Conservation (phyloP, 2,329 filamentous ascomycete genomes). For the Lecanicillium sp. region DNA sequence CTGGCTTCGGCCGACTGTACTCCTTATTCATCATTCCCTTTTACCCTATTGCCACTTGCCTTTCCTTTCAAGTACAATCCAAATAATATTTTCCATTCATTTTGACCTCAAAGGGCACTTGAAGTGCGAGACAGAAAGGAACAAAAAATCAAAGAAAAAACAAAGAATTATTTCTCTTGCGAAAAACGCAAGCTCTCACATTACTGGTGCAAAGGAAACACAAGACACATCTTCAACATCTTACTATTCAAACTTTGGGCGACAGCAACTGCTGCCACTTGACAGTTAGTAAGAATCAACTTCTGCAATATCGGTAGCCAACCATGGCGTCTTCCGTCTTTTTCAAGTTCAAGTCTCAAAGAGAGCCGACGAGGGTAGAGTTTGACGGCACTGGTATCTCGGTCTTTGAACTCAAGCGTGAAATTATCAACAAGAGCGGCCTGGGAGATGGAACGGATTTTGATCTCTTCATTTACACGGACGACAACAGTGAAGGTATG, state of each 20-base stretch:
- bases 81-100: constrained; percentile 39
- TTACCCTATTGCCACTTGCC: constrained; percentile 24
- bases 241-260: neutral
- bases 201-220: constrained; percentile 3
- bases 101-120: constrained; percentile 29
- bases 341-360: constrained; percentile 99
- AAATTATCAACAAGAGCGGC: constrained; percentile 91
- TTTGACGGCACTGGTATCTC: constrained; percentile 98
- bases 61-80: constrained; percentile 38
- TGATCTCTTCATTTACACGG: constrained; percentile 87
- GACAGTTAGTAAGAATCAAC: neutral
- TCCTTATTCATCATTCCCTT: constrained; percentile 28
- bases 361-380: constrained; percentile 86
- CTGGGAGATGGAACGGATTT: constrained; percentile 95
- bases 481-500: constrained; percentile 85
- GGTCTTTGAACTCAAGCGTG: constrained; percentile 96
- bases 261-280: neutral
- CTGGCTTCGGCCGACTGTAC: constrained; percentile 31
- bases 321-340: constrained; percentile 95
- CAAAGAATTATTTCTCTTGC: constrained; percentile 13
- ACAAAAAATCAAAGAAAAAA: constrained; percentile 23
- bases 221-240: neutral
- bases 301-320: neutral
- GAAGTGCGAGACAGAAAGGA: constrained; percentile 24
- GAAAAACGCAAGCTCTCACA: constrained; percentile 2